Evolutionary conservation across 352 stramenopile genomes (phyloP).

Genomic region (Phytophthora foliorum): DNA sequence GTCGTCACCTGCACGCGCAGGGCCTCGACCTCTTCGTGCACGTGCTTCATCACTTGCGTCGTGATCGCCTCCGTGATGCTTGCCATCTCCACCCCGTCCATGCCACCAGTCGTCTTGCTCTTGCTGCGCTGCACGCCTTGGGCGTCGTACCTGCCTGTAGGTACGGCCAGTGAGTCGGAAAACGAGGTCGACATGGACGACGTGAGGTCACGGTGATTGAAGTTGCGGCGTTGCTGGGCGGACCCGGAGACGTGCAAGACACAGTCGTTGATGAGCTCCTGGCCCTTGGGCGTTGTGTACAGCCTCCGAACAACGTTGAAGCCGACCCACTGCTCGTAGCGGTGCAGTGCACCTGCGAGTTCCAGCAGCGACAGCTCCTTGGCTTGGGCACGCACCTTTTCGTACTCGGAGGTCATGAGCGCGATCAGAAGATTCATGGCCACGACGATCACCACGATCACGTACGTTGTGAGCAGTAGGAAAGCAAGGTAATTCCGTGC

Average conservation of each 20-base stretch:
- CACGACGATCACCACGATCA: slow-evolving; percentile 67
- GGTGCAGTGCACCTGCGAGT: slow-evolving; percentile 54
- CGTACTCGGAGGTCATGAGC: slow-evolving; percentile 72
- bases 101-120: slow-evolving; percentile 15
- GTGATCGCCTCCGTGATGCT: slow-evolving; percentile 42
- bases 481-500: slow-evolving; percentile 56
- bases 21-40: slow-evolving; percentile 42
- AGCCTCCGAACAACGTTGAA: slow-evolving; percentile 43
- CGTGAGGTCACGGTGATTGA: slow-evolving; percentile 36
- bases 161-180: slow-evolving; percentile 4
- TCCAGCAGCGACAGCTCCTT: slow-evolving; percentile 61
- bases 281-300: slow-evolving; percentile 46
- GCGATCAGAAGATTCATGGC: slow-evolving; percentile 65
- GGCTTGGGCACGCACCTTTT: slow-evolving; percentile 60
- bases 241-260: slow-evolving; percentile 23
- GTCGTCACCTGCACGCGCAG: slow-evolving; percentile 46
- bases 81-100: slow-evolving; percentile 24
- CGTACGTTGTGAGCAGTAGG: slow-evolving; percentile 56
- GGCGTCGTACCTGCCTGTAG: slow-evolving; percentile 3
- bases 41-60: slow-evolving; percentile 42
- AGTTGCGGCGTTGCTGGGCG: slow-evolving; percentile 21
- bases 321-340: slow-evolving; percentile 67
- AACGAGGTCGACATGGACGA: slow-evolving; percentile 44
- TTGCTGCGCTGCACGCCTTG: slow-evolving; percentile 26
- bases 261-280: slow-evolving; percentile 41